Evolutionary conservation across 1,284 basidiomycete species (phyloP), one percentile per base, ranked within the genome.

Genomic region (Cerioporus squamosus): DNA sequence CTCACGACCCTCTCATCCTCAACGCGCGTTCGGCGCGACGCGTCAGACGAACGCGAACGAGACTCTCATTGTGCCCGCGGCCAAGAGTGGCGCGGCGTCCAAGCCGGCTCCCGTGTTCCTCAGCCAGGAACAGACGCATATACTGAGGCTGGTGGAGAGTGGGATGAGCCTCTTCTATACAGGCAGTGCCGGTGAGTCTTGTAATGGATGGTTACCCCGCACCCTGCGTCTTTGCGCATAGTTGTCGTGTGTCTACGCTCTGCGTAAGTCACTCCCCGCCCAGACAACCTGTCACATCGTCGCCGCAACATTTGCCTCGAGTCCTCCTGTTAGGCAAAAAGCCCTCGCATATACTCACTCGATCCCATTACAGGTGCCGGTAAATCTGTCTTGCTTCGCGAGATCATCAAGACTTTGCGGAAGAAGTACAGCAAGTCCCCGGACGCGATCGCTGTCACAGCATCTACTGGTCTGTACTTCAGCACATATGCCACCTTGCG

Each of bases 131-230:
- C 95, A 98, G 74, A 85, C 80, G 53, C 83, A 90, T 63, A 93
- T 98, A 44, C 75, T 97, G 59, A 81, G 84, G 59, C 83, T 97
- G 4, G 91, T 94, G 0, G 74, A 87, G 26, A 76, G 84, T 15
- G 86, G 86, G 2, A 77, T 88, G 53, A 97, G 87, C 67, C 72
- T 98, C n/a, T 99, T 99, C 70, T 99, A 98, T 75, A 99, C 97
- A 0, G 97, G 97, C 23, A 95, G 93, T 77, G 97, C 95, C 59
- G 95, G 95, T 95, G 65, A 68, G 90, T 79, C 9, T 26, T 42
- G 22, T 29, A 14, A 18, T 33, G 24, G 9, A 15, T 36, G 8
- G 33, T 36, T 29, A 2, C 6, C 9, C 26, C 9, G 26, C 26
- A 9, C 26, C 9, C 26, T 29, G 26, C 6, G 26, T 29, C 26